Base-by-base conservation (phyloP, 345 rosid genomes). In the Turnera subulata region DNA sequence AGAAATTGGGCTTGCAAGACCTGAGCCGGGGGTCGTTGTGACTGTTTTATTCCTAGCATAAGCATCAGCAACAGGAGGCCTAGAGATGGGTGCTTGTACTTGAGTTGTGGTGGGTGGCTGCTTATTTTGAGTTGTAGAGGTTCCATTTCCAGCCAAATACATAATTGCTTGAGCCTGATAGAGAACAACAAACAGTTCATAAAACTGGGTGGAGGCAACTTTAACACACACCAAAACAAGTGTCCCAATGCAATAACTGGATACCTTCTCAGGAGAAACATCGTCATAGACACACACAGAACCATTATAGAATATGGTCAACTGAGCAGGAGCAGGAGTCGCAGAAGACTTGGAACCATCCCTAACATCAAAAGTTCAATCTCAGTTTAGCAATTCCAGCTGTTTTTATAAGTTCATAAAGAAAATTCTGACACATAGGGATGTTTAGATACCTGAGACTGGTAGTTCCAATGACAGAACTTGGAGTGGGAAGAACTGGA, bases 391-490 rank as follows among this genome's bases (percentile, higher is more conserved):
- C 35, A 29, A 29, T 4, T 29, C 35, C 35, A 29, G 8, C 35
- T 8, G 8, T 29, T 8, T 29, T n/a, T n/a, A n/a, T n/a, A n/a
- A 29, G 35, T 3, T 29, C 35, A 29, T 29, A 4, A n/a, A 8
- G 35, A 29, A 3, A 29, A 8, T 8, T 29, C 2, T n/a, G n/a
- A 19, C 0, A 54, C 8, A 50, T 49, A 55, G 56, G 18, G 24
- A 33, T 22, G 55, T 16, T 25, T 25, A 42, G 12, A 61, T 81
- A 86, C 95, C 95, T 80, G 21, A 82, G 82, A 53, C 82, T 82
- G 24, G 90, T 82, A 71, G 65, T 65, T 74, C 78, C 78, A 38
- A 86, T 73, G 38, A 82, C 26, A 24, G 95, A 68, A 67, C 78
- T 66, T 29, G 35, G n/a, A n/a, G n/a, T n/a, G n/a, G n/a, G n/a